Conservation (phyloP, 2,329 filamentous ascomycete species). For the Fusarium camptoceras region DNA sequence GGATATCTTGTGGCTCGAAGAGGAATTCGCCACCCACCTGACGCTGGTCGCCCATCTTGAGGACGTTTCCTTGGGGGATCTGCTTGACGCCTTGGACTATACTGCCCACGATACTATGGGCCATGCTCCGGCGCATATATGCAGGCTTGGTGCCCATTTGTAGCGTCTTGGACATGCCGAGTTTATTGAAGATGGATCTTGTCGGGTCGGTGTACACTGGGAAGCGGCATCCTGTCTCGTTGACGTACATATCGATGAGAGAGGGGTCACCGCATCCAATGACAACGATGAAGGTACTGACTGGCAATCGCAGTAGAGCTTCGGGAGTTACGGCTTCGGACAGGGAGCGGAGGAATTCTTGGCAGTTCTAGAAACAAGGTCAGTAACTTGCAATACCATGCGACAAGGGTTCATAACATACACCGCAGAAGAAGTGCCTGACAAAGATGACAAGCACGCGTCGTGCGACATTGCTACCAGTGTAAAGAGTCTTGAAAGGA, state of each 20-base stretch:
- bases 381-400: slow-evolving; percentile 24
- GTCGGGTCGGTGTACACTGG: slow-evolving; percentile 83
- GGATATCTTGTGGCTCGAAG: slow-evolving; percentile 69
- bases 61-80: slow-evolving; percentile 66
- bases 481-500: slow-evolving; percentile 73
- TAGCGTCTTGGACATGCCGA: slow-evolving; percentile 76
- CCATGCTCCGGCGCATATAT: slow-evolving; percentile 70
- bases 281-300: slow-evolving; percentile 73
- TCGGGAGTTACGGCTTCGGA: slow-evolving; percentile 67
- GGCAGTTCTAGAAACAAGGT: slow-evolving; percentile 70
- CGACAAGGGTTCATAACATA: slow-evolving; percentile 56
- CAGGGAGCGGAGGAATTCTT: slow-evolving; percentile 76
- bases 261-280: slow-evolving; percentile 78
- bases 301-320: slow-evolving; percentile 61
- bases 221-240: slow-evolving; percentile 73
- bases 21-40: slow-evolving; percentile 84
- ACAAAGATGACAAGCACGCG: slow-evolving; percentile 79
- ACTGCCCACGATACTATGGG: slow-evolving; percentile 62
- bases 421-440: slow-evolving; percentile 84
- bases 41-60: slow-evolving; percentile 72
- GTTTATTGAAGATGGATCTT: slow-evolving; percentile 70
- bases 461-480: slow-evolving; percentile 63
- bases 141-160: slow-evolving; percentile 69
- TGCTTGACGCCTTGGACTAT: slow-evolving; percentile 71
- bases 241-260: slow-evolving; percentile 74